phyloP scores from a whole-genome alignment of 2,329 filamentous ascomycete genomes.

The Dactylella cylindrospora region DNA sequence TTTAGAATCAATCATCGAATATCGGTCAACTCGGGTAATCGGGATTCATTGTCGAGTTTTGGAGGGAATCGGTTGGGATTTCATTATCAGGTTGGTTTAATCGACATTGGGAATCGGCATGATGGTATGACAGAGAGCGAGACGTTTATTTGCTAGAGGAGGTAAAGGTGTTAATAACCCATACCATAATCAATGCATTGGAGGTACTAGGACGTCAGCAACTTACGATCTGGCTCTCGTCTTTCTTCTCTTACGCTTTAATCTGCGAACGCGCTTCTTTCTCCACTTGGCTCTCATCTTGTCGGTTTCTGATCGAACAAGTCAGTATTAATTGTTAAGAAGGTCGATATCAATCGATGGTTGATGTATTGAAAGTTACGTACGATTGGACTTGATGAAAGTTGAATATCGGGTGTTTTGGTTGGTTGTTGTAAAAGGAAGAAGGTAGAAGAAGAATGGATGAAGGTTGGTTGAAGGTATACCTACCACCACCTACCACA shows the following conservation, averaged over 20 bases:
- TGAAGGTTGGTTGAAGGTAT: too few relatives aligned
- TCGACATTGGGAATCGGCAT: constrained; percentile 27
- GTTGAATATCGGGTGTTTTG: constrained; percentile 31
- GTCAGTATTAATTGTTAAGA: background rate
- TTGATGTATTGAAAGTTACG: constrained; percentile 4
- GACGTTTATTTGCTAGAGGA: constrained; percentile 43
- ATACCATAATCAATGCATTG: background rate
- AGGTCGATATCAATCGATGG: background rate
- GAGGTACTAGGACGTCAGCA: constrained; percentile 7
- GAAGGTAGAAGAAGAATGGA: too few relatives aligned
- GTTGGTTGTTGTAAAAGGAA: too few relatives aligned
- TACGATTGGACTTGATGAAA: constrained; percentile 42
- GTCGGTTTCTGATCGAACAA: constrained; percentile 27
- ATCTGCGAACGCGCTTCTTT: constrained; percentile 99
- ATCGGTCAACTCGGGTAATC: constrained; percentile 1
- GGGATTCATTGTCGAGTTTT: background rate
- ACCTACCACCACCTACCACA: too few relatives aligned
- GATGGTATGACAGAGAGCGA: constrained; percentile 36
- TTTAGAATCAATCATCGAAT: constrained; percentile 2
- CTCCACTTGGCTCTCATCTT: constrained; percentile 95
- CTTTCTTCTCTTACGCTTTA: constrained; percentile 99
- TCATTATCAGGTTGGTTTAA: constrained; percentile 21
- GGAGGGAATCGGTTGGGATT: constrained; percentile 8
- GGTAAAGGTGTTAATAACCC: background rate
- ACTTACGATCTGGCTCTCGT: constrained; percentile 94